Evolutionary conservation across 768 basidiomycete species (phyloP).

Genomic region (Pholiota molesta): DNA sequence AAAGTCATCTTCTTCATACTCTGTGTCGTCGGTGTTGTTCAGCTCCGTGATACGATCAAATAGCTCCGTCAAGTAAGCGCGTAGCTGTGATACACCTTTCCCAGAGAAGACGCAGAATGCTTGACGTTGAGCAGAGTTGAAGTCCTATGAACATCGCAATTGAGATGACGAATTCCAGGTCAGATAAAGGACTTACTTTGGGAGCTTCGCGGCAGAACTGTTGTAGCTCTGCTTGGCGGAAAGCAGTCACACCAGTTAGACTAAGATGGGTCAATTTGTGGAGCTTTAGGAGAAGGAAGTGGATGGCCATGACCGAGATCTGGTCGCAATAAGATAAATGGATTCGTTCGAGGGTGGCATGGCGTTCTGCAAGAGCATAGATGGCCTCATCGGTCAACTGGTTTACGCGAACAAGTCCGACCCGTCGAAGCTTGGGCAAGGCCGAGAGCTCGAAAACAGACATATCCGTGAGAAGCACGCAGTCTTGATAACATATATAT

Average conservation of each 20-base stretch:
- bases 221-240: slow-evolving; percentile 84
- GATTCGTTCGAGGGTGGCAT: slow-evolving; percentile 89
- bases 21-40: slow-evolving; percentile 69
- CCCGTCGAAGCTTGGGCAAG: slow-evolving; percentile 87
- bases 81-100: slow-evolving; percentile 81
- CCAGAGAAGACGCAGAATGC: slow-evolving; percentile 98
- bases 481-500: slow-evolving; percentile 53
- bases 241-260: slow-evolving; percentile 94
- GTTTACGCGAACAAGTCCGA: slow-evolving; percentile 92
- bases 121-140: slow-evolving; percentile 84
- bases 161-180: slow-evolving; percentile 11
- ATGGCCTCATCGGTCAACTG: slow-evolving; percentile 95
- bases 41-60: slow-evolving; percentile 77
- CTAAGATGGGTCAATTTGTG: slow-evolving; percentile 93
- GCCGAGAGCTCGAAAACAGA: slow-evolving; percentile 90
- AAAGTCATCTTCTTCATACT: slow-evolving; percentile 66
- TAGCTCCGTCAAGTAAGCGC: slow-evolving; percentile 75
- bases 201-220: slow-evolving; percentile 90
- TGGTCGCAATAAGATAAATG: slow-evolving; percentile 98
- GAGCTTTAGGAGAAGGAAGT: slow-evolving; percentile 88
- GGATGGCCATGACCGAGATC: slow-evolving; percentile 88
- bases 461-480: slow-evolving; percentile 86
- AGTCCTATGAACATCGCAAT: slow-evolving; percentile 61
- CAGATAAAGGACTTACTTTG: slow-evolving; percentile 46
- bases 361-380: slow-evolving; percentile 82